phyloP scores from a whole-genome alignment of 345 rosid genomes.

The Linum usitatissimum region DNA sequence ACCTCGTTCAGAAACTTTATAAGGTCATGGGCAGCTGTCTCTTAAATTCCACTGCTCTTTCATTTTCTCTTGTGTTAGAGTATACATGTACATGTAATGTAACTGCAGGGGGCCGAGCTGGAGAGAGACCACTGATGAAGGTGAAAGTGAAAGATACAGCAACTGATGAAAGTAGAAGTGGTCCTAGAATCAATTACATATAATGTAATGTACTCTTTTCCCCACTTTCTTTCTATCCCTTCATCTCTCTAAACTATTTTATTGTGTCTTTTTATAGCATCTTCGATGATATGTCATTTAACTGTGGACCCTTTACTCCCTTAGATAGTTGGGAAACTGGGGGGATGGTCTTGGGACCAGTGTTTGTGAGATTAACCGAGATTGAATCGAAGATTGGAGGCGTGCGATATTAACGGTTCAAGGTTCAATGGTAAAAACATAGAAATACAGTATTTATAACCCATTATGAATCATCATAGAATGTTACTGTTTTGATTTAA shows the following conservation, averaged over 20 bases:
- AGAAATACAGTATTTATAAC: no score
- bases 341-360: no score
- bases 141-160: background rate
- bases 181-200: constrained; percentile 33
- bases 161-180: constrained; percentile 30
- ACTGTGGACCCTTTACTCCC: background rate
- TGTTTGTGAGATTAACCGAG: no score
- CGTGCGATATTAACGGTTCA: no score
- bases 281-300: constrained; percentile 14
- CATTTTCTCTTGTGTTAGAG: constrained; percentile 9
- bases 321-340: background rate
- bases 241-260: constrained; percentile 46
- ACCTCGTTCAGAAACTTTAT: constrained; percentile 54
- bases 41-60: constrained; percentile 56
- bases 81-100: constrained; percentile 6
- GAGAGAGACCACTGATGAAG: constrained; percentile 1
- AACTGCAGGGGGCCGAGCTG: background rate
- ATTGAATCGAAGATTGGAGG: no score
- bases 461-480: no score
- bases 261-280: constrained; percentile 46
- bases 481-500: no score
- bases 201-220: constrained; percentile 19
- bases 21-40: constrained; percentile 69
- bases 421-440: no score
- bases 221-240: background rate